Evolutionary conservation across 192 early-diverging fungal genomes (phyloP).

Genomic region (Jimgerdemannia flammicorona): DNA sequence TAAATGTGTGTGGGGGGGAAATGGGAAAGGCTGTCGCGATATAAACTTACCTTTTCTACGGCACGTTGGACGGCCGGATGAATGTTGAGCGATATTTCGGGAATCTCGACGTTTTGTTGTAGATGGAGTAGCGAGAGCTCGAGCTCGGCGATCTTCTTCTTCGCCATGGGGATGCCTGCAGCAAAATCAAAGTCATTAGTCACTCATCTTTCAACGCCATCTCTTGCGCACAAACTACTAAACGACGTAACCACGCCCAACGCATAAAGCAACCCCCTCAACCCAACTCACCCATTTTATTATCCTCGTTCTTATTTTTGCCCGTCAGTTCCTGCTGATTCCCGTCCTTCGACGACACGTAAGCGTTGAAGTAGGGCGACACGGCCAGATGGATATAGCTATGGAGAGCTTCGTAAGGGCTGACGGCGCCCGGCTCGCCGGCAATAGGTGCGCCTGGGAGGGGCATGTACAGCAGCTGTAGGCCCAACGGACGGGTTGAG

Average conservation of each 20-base stretch:
- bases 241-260: neutral
- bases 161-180: slow-evolving; percentile 88
- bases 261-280: neutral
- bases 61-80: slow-evolving; percentile 78
- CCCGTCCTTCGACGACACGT: slow-evolving; percentile 67
- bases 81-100: slow-evolving; percentile 82
- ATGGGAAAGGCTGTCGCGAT: neutral
- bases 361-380: slow-evolving; percentile 95
- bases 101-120: slow-evolving; percentile 99
- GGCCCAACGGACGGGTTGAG: slow-evolving; percentile 60
- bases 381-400: slow-evolving; percentile 92
- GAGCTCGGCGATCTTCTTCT: slow-evolving; percentile 98
- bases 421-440: slow-evolving; percentile 43
- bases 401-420: slow-evolving; percentile 86
- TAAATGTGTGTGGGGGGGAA: neutral
- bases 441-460: slow-evolving; percentile 69
- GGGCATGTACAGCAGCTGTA: slow-evolving; percentile 88
- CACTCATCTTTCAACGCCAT: neutral
- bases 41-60: slow-evolving; percentile 45
- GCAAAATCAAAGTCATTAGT: neutral
- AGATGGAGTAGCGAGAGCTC: slow-evolving; percentile 91
- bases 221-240: no score
- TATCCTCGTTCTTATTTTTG: slow-evolving; percentile 60
- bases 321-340: slow-evolving; percentile 36
- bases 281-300: slow-evolving; percentile 58